These are phyloP conservation scores for Protomyces gravidus DNA, from an alignment of 1,139 yeast genomes.

Conservation along the genomic window DNA sequence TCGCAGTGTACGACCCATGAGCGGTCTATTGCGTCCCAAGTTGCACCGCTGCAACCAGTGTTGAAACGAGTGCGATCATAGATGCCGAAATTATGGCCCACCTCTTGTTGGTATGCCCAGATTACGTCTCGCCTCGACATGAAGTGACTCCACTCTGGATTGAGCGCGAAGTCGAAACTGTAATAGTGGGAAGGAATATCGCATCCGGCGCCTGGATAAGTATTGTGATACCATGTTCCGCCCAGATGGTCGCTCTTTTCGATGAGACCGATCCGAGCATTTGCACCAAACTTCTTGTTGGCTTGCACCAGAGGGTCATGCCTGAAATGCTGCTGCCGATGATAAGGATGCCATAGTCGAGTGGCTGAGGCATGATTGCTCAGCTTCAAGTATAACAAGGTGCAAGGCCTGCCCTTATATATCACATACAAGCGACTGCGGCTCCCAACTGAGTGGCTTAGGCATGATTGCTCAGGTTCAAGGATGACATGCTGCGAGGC, in stretches of 20 bases:
- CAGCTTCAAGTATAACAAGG: no score
- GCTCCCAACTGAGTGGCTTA: no score
- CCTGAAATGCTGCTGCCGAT: constrained; percentile 26
- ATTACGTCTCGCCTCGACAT: constrained; percentile 37
- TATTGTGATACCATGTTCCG: constrained; percentile 23
- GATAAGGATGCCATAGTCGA: constrained; percentile 19
- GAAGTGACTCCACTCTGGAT: constrained; percentile 37
- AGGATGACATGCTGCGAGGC: no score
- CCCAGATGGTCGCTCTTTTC: constrained; percentile 19
- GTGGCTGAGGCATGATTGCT: constrained; percentile 2
- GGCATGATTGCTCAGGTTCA: no score
- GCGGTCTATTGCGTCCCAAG: constrained; percentile 35
- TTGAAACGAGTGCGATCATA: constrained; percentile 33
- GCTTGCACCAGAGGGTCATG: constrained; percentile 26
- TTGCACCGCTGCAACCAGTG: constrained; percentile 32
- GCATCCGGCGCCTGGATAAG: constrained; percentile 25
- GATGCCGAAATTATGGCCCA: constrained; percentile 36
- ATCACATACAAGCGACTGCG: no score
- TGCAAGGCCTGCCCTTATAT: no score
- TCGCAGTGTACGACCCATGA: constrained; percentile 35
- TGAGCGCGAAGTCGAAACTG: constrained; percentile 37
- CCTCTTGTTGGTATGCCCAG: constrained; percentile 35
- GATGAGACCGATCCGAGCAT: constrained; percentile 17
- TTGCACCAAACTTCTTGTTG: constrained; percentile 1
- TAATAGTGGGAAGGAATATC: constrained; percentile 36